Base-by-base conservation (phyloP, 2,329 filamentous ascomycete species). In the Talaromyces amestolkiae region DNA sequence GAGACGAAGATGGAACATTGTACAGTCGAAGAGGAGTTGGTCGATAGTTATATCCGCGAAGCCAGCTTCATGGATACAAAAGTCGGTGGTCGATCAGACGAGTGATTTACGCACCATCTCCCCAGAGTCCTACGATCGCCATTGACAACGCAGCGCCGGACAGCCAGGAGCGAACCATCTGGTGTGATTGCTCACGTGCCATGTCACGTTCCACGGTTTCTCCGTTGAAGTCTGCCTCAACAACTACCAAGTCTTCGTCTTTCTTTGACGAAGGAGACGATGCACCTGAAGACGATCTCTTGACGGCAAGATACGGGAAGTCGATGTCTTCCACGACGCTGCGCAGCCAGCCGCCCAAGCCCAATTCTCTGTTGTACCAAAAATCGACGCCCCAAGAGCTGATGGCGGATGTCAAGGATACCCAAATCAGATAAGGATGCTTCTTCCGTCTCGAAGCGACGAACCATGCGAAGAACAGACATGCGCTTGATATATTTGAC, bases 341-440 rank as follows among this genome's bases (percentile, higher is more conserved):
- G 62, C 73, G 65, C 17, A 68, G 39, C 77, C 77, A 77, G 41
- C 70, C 69, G 65, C 72, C 71, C 58, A 81, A 77, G 33, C 87
- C 83, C 51, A 84, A 82, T 27, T 90, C 80, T 10, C 90, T 85
- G 78, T 92, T 89, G 78, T 90, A 91, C 82, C 87, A 91, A 54
- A 86, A 85, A 76, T 92, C 89, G 82, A 91, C 85, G 67, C 82
- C 82, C 67, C 77, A 76, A 43, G 78, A 69, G 72, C 77, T 74
- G 33, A 80, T 67, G 15, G 82, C 79, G 1, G 81, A 75, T 65
- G 93, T 84, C 31, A 92, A 79, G 2, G 89, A 88, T 15, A 92
- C 92, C 87, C 95, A 97, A 66, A 97, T 79, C 31, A 97, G 87
- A 76, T 97, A 98, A 0, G 94, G 94, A 76, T 98, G 94, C 75